These are phyloP conservation scores for Kodamaea kakaduensis DNA, from an alignment of 805 yeast genomes.

Conservation along the genomic window DNA sequence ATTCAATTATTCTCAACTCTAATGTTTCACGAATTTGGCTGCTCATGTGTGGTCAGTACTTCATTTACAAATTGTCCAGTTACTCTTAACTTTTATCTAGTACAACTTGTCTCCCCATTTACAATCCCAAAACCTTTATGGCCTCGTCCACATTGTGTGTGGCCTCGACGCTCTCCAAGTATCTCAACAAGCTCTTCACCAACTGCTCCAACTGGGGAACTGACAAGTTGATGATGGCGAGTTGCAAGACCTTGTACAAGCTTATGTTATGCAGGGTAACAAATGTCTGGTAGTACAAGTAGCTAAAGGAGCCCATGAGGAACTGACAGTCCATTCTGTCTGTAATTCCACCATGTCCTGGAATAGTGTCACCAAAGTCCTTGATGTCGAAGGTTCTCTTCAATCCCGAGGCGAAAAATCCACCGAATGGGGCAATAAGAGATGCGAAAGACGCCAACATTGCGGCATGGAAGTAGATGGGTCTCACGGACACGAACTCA, in stretches of 20 bases:
- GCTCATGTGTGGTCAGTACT: no score
- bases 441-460: conserved; percentile 92
- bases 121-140: conserved; percentile 2
- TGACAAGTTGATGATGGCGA: conserved; percentile 66
- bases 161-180: conserved; percentile 34
- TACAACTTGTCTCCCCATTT: no score
- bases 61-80: no score
- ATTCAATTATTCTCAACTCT: no score
- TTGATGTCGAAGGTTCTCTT: conserved; percentile 94
- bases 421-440: conserved; percentile 96
- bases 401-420: conserved; percentile 96
- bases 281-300: conserved; percentile 89
- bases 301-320: conserved; percentile 93
- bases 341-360: conserved; percentile 98
- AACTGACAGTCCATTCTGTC: conserved; percentile 98
- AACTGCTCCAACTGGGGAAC: conserved; percentile 62
- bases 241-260: conserved; percentile 71
- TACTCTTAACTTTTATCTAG: no score
- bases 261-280: conserved; percentile 68
- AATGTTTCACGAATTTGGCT: no score
- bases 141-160: conserved; percentile 1
- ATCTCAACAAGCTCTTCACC: conserved; percentile 54
- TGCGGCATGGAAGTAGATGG: conserved; percentile 86
- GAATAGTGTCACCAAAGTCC: conserved; percentile 97
- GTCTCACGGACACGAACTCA: conserved; percentile 62